Evolutionary conservation across 495 filamentous ascomycete genomes (phyloP), one percentile per base, ranked within the genome.

Genomic region (Penicillium antarcticum): DNA sequence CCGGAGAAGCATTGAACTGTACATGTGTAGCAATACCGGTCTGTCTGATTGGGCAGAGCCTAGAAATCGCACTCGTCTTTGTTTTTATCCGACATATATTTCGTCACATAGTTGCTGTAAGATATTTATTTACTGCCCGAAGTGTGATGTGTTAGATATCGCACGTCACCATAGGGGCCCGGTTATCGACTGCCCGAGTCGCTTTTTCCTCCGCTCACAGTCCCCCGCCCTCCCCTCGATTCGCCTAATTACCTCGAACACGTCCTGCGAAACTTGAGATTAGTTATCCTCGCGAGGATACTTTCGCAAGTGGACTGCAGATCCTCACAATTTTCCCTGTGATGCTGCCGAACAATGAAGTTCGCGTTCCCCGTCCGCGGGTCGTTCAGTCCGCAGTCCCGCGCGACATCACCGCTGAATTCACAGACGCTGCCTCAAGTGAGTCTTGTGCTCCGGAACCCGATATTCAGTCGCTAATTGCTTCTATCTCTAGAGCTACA

Each of bases 361-460:
- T 57, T 54, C 68, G 62, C 53, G 53, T 60, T 33, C 62, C 66
- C 40, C 62, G 56, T 49, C 64, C 64, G 65, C 69, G 67, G 62
- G 56, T 60, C 46, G 60, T 65, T 53, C 71, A 73, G 60, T 63
- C 71, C 41, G 73, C 83, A 14, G 70, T 79, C 58, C 78, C 83
- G 55, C 76, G 75, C 52, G 87, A 96, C 72, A 90, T 96, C 62
- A 96, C 91, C 7, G 72, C 79, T 44, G 79, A 84, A 56, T 96
- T 96, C 65, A 76, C 74, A 1, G 62, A 77, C 48, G 88, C 91
- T 45, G 81, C 87, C 42, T 76, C 77, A 47, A 81, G 90, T 92
- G 73, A 50, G 80, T 36, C 18, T 32, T 9, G n/a, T 35, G 6
- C n/a, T 33, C 42, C 4, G 11, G 18, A 12, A 13, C 1, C 11